Conservation (phyloP, 441 rosid genomes). For the Heliophila coronopifolia region DNA sequence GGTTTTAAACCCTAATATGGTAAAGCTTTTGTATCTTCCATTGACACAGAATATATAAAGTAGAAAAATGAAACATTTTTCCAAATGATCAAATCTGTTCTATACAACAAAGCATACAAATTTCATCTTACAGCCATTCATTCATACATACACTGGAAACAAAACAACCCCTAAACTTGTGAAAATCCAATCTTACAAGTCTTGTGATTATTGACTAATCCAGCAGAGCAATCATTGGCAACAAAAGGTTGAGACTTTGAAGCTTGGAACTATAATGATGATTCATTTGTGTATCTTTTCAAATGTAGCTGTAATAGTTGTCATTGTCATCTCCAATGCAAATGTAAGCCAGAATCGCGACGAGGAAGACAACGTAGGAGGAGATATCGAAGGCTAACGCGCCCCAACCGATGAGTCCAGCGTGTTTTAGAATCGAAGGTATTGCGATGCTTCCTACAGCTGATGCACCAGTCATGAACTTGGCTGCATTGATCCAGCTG, state of each 20-base stretch:
- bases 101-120: slow-evolving; percentile 7
- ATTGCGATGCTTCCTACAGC: slow-evolving; percentile 87
- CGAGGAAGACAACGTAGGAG: slow-evolving; percentile 56
- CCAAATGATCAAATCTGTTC: background rate
- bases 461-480: slow-evolving; percentile 91
- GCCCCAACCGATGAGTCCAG: slow-evolving; percentile 91
- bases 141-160: slow-evolving; percentile 10
- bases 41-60: background rate
- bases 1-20: background rate
- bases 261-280: slow-evolving; percentile 3
- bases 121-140: slow-evolving; percentile 14
- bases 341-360: slow-evolving; percentile 61
- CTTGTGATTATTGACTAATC: background rate
- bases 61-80: background rate
- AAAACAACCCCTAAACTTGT: background rate
- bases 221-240: slow-evolving; percentile 8
- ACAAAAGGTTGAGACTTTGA: slow-evolving; percentile 11
- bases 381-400: slow-evolving; percentile 79
- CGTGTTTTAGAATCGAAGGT: slow-evolving; percentile 80
- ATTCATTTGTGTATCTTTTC: slow-evolving; percentile 18
- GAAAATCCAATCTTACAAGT: background rate
- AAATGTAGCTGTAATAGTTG: slow-evolving; percentile 47
- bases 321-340: slow-evolving; percentile 38
- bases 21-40: background rate
- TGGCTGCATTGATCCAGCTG: slow-evolving; percentile 83